These are phyloP conservation scores for Limonium bicolor DNA, from an alignment of 148 eudicot genomes.

Conservation along the genomic window DNA sequence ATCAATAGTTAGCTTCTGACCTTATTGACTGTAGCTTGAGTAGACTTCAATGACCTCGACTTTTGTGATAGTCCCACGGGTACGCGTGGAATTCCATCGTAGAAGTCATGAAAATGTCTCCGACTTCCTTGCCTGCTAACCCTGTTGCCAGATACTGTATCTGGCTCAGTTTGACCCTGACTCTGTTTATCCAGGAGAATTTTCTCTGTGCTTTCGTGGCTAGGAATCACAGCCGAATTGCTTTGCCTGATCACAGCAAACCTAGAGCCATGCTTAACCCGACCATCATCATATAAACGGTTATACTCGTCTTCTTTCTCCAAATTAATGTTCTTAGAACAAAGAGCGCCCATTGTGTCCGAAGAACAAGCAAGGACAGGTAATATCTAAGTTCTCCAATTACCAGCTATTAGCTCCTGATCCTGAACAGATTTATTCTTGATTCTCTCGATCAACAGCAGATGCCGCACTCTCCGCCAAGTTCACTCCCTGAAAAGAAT, in stretches of 20 bases:
- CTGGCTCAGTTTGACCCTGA: background rate
- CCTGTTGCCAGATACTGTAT: background rate
- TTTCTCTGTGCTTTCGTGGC: slow-evolving; percentile 1
- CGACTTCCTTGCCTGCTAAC: slow-evolving; percentile 1
- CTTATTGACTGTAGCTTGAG: slow-evolving; percentile 34
- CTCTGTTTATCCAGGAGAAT: background rate
- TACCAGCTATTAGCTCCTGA: too few relatives aligned
- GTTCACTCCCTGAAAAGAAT: too few relatives aligned
- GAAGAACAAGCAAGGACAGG: too few relatives aligned
- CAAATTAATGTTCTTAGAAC: background rate
- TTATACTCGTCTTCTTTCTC: background rate
- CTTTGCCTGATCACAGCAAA: background rate
- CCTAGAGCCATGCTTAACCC: background rate
- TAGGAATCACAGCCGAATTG: slow-evolving; percentile 1
- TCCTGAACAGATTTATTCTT: too few relatives aligned
- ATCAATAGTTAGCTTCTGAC: slow-evolving; percentile 14
- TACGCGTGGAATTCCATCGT: slow-evolving; percentile 79
- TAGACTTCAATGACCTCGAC: slow-evolving; percentile 51
- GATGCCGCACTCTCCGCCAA: too few relatives aligned
- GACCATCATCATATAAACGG: background rate
- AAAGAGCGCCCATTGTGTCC: slow-evolving; percentile 7
- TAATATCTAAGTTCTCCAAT: too few relatives aligned
- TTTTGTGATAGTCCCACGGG: slow-evolving; percentile 36
- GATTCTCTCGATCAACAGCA: too few relatives aligned
- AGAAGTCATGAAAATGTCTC: slow-evolving; percentile 44